phyloP scores from a whole-genome alignment of 345 rosid species.

The Euphorbia tirucalli region DNA sequence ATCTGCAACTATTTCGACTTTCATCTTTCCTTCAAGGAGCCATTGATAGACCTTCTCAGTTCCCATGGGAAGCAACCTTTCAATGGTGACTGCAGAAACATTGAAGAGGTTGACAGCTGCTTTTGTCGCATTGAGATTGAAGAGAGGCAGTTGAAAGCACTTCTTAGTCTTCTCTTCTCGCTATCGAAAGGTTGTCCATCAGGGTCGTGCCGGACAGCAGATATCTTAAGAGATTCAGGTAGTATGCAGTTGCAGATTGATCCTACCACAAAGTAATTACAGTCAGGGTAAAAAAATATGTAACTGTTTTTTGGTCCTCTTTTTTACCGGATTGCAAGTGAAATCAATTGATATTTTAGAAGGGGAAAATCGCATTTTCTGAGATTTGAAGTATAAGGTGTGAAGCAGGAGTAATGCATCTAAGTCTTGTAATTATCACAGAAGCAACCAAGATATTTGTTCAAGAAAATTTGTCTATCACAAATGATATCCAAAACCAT shows the following conservation, averaged over 20 bases:
- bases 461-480: not conserved
- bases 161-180: conserved; percentile 62
- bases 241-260: conserved; percentile 90
- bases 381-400: not conserved
- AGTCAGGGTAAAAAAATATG: not conserved
- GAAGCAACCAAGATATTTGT: not conserved
- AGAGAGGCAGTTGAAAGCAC: conserved; percentile 66
- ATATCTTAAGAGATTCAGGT: conserved; percentile 72
- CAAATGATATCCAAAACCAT: no score
- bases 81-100: conserved; percentile 18
- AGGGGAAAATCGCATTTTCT: not conserved
- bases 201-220: conserved; percentile 63
- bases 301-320: not conserved
- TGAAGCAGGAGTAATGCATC: not conserved
- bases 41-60: conserved; percentile 44
- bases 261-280: conserved; percentile 40
- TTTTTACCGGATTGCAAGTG: no score
- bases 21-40: conserved; percentile 73
- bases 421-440: not conserved
- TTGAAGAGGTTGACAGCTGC: conserved; percentile 77
- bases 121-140: conserved; percentile 87
- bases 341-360: no score
- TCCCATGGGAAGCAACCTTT: conserved; percentile 27
- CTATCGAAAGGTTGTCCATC: conserved; percentile 53
- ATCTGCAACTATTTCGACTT: not conserved